Percentiles rank a stretch among this genome's conserved stretches.
These are phyloP conservation scores for Apiospora sp. DNA, from an alignment of 2,329 filamentous ascomycete genomes.

Conservation along the genomic window DNA sequence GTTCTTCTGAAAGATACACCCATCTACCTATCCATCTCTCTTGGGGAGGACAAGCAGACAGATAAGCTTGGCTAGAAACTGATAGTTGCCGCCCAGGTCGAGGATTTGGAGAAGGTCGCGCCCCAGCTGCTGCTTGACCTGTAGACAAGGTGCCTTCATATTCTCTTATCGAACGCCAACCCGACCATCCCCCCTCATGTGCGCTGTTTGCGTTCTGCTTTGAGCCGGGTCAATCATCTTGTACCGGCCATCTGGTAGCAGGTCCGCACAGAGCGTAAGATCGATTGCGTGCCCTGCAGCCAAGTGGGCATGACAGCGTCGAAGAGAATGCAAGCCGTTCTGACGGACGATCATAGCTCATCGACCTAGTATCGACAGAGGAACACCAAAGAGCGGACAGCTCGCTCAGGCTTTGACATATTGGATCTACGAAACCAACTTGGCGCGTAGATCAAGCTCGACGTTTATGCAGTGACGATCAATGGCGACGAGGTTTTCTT, in stretches of 20 bases:
- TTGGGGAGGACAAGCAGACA: background rate
- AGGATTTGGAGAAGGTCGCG: constrained; percentile 88
- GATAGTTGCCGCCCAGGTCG: constrained; percentile 62
- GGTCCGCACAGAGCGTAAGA: background rate
- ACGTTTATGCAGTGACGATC: background rate
- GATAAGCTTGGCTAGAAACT: constrained; percentile 10
- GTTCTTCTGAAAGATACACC: background rate
- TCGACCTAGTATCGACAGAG: background rate
- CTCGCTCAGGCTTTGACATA: background rate
- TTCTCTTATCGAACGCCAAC: background rate
- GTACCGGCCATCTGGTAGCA: background rate
- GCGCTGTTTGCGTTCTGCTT: background rate
- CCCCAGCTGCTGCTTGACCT: constrained; percentile 89
- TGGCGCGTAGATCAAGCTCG: constrained; percentile 8
- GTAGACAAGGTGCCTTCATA: background rate
- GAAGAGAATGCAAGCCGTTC: background rate
- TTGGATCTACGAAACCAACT: constrained; percentile 21
- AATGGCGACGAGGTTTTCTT: background rate
- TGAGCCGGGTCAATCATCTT: background rate
- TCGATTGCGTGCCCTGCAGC: background rate
- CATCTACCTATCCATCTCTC: background rate
- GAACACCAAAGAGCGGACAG: background rate
- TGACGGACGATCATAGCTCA: background rate
- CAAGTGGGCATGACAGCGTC: background rate
- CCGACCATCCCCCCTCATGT: background rate